phyloP scores from a whole-genome alignment of 2,329 filamentous ascomycete species.

The Trichoderma hamatum region DNA sequence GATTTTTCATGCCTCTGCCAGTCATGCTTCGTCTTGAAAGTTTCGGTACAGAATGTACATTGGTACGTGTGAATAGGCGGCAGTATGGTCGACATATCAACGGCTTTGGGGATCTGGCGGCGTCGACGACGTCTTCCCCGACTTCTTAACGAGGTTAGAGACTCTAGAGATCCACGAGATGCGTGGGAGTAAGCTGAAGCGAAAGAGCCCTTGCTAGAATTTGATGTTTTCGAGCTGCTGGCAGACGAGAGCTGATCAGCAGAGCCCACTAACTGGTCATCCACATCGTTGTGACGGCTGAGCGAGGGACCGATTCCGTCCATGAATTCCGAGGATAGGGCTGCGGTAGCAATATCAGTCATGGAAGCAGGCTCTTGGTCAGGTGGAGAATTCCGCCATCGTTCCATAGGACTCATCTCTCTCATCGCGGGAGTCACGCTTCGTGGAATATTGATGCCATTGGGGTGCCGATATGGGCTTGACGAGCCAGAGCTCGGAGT shows the following conservation, averaged over 20 bases:
- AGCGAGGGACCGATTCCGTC: too few relatives aligned
- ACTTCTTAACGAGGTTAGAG: not conserved
- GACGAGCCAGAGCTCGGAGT: constrained; percentile 6
- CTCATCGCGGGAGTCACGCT: not conserved
- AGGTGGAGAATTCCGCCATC: constrained; percentile 40
- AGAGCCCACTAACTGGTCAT: constrained; percentile 5
- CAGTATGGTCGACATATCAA: not conserved
- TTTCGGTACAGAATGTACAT: constrained; percentile 52
- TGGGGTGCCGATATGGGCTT: constrained; percentile 31
- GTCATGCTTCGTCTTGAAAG: constrained; percentile 49
- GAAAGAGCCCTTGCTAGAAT: not conserved
- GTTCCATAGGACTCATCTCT: constrained; percentile 34
- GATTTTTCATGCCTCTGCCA: constrained; percentile 56
- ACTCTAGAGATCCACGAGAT: constrained; percentile 3
- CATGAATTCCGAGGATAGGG: not conserved
- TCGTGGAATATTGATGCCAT: constrained; percentile 42
- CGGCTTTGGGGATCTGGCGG: constrained; percentile 1
- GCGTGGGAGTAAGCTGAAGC: not conserved
- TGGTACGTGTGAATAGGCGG: constrained; percentile 36
- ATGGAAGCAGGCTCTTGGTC: constrained; percentile 39
- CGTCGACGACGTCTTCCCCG: constrained; percentile 16
- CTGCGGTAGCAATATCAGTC: constrained; percentile 36
- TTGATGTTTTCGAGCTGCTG: constrained; percentile 8
- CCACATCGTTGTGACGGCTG: not conserved
- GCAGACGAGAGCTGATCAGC: constrained; percentile 4